Conservation (phyloP, 495 filamentous ascomycete genomes). For the Apodospora peruviana region DNA sequence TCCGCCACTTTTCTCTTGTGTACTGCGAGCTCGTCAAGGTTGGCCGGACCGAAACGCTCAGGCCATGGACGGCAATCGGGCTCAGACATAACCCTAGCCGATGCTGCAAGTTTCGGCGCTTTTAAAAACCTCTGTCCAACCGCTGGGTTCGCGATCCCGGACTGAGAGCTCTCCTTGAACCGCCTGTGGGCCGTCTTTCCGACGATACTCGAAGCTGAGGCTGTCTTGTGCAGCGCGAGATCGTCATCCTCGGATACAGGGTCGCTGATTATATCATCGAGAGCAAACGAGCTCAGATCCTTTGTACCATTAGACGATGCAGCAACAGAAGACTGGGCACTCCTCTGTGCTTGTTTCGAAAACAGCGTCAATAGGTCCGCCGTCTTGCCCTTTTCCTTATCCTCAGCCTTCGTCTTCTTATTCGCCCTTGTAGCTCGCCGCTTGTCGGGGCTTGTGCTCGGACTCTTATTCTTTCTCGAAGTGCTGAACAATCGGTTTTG, state of each 20-base stretch:
- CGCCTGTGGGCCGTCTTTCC: conserved; percentile 42
- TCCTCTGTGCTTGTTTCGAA: conserved; percentile 45
- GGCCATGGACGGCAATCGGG: conserved; percentile 70
- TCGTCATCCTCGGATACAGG: conserved; percentile 47
- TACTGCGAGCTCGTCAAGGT: conserved; percentile 78
- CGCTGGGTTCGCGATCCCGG: conserved; percentile 10
- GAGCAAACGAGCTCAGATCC: conserved; percentile 11
- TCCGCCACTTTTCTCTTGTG: conserved; percentile 90
- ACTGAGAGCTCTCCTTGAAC: conserved; percentile 21
- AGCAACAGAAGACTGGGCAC: conserved; percentile 12
- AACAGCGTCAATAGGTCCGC: conserved; percentile 48
- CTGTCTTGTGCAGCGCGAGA: conserved; percentile 33
- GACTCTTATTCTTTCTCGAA: conserved; percentile 24
- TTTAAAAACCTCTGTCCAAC: conserved; percentile 37
- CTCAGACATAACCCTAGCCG: conserved; percentile 3
- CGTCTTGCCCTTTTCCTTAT: conserved; percentile 38
- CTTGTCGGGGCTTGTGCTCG: conserved; percentile 49
- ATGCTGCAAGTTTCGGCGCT: background rate
- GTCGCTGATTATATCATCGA: conserved; percentile 47
- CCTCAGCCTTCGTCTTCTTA: conserved; percentile 33
- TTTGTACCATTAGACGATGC: conserved; percentile 3
- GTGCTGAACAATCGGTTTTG: conserved; percentile 9
- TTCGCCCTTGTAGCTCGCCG: conserved; percentile 11
- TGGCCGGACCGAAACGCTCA: conserved; percentile 69
- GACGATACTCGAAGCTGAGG: conserved; percentile 33